Base-by-base conservation (phyloP, 2,329 filamentous ascomycete genomes). In the Ramularia endophylla region DNA sequence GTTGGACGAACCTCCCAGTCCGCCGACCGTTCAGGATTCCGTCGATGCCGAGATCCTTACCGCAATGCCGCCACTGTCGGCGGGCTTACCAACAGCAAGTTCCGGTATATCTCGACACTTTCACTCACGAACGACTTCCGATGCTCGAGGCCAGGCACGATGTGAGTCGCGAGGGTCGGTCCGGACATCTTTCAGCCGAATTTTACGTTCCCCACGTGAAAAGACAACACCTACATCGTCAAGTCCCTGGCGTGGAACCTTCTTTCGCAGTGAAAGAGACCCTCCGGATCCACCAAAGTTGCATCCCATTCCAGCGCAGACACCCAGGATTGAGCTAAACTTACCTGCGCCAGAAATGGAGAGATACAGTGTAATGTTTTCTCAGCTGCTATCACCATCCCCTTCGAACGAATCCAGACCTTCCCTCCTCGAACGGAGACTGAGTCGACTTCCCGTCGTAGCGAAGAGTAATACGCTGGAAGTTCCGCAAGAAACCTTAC, bases 331-430 rank as follows among this genome's bases (percentile, higher is more conserved):
- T 15, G 74, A 88, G 53, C 75, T 95, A 12, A 79, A 89, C 38
- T 92, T 95, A 43, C 89, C 90, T 1, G 76, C 77, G 36, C 74
- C 85, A 41, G 79, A 83, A 48, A 46, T 97, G 73, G 90, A 95
- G 60, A 74, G 90, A 36, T 97, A 95, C 54, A 95, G 88, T 54
- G 77, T 95, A 51, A 95, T 95, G 89, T 95, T 97, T 58, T 80
- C 82, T 41, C 77, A 77, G 27, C 71, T 95, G 5, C 68, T 95
- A 18, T 25, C 11, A 11, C 22, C 22, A 25, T 6, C 6, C 11
- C 22, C 22, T 6, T 44, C 44, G 8, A 28, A 37, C 16, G 75
- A 78, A 46, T 60, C 46, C 4, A 55, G 50, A 33, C 49, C 50
- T 22, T 57, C 59, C 3, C 34, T 64, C 3, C 42, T 58, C 15